Percentiles rank a stretch among this genome's conserved stretches.
phyloP scores from a whole-genome alignment of 768 basidiomycete genomes.

The Hygrocybe coccinea region DNA sequence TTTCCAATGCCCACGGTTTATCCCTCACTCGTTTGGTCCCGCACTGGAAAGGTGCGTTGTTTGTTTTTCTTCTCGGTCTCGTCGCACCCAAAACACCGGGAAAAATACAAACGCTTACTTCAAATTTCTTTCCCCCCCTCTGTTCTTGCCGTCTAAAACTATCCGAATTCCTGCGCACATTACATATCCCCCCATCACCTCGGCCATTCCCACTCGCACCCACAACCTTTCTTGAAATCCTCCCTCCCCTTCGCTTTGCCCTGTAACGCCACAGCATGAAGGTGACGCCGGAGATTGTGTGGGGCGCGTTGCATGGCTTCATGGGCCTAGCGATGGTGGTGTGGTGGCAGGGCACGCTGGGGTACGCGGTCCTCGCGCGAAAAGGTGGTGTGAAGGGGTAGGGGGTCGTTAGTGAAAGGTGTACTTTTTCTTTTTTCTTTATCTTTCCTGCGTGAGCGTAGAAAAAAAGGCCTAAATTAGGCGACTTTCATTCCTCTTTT shows the following conservation, averaged over 20 bases:
- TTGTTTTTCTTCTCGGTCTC: not conserved
- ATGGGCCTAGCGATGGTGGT: conserved; percentile 65
- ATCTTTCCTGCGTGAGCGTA: no score
- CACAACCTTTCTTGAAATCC: no score
- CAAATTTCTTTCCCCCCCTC: not conserved
- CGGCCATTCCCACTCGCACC: no score
- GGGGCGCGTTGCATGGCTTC: conserved; percentile 70
- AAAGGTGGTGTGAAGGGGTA: not conserved
- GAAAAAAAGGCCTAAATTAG: no score
- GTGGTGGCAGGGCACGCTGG: conserved; percentile 81
- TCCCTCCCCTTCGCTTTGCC: no score
- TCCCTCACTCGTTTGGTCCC: conserved; percentile 65
- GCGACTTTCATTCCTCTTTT: no score
- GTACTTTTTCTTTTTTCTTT: no score
- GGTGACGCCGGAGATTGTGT: conserved; percentile 65
- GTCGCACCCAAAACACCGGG: no score
- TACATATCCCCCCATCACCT: no score
- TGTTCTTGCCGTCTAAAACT: no score
- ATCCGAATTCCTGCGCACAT: no score
- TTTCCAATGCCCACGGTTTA: conserved; percentile 72
- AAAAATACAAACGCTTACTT: not conserved
- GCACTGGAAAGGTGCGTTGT: conserved; percentile 54
- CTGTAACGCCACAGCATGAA: conserved; percentile 39
- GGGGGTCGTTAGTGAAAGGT: no score
- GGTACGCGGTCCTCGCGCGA: conserved; percentile 38